Evolutionary conservation across 2,329 filamentous ascomycete species (phyloP).

Genomic region (Colletotrichum spaethianum): DNA sequence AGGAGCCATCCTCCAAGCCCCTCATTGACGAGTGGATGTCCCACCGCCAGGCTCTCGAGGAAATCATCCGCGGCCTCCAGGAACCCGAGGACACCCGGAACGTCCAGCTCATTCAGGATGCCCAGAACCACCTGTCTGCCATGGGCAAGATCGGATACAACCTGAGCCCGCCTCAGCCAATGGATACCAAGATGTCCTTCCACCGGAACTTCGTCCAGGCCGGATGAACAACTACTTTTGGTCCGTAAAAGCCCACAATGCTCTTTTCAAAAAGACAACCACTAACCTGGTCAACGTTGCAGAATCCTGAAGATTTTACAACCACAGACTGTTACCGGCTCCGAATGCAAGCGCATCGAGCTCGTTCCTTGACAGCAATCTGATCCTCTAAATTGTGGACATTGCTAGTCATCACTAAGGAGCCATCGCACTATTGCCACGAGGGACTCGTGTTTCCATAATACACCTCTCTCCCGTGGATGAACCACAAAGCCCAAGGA

Average conservation of each 20-base stretch:
- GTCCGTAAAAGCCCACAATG: slow-evolving; percentile 30
- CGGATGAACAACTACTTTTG: slow-evolving; percentile 48
- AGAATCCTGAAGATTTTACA: slow-evolving; percentile 8
- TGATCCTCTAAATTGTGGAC: slow-evolving; percentile 29
- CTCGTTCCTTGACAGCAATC: slow-evolving; percentile 3
- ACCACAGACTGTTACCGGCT: slow-evolving; percentile 27
- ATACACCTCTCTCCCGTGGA: slow-evolving; percentile 22
- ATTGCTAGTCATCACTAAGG: slow-evolving; percentile 6
- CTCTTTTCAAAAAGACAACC: background rate
- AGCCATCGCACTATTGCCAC: slow-evolving; percentile 16
- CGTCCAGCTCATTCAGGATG: slow-evolving; percentile 66
- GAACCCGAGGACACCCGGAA: slow-evolving; percentile 68
- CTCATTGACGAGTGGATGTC: slow-evolving; percentile 71
- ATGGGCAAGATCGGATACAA: slow-evolving; percentile 67
- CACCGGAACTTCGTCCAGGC: slow-evolving; percentile 46
- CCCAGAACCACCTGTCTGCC: slow-evolving; percentile 64
- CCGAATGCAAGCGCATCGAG: slow-evolving; percentile 34
- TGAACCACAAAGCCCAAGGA: slow-evolving; percentile 26
- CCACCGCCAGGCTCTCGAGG: slow-evolving; percentile 74
- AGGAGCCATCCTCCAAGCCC: slow-evolving; percentile 55
- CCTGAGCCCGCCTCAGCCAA: slow-evolving; percentile 44
- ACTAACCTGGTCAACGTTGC: slow-evolving; percentile 14
- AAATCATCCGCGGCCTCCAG: slow-evolving; percentile 65
- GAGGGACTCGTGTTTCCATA: slow-evolving; percentile 27
- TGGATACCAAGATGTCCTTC: slow-evolving; percentile 23